Evolutionary conservation across 2,329 filamentous ascomycete species (phyloP), one percentile per base, ranked within the genome.

Genomic region (Hypoxylon sp.): DNA sequence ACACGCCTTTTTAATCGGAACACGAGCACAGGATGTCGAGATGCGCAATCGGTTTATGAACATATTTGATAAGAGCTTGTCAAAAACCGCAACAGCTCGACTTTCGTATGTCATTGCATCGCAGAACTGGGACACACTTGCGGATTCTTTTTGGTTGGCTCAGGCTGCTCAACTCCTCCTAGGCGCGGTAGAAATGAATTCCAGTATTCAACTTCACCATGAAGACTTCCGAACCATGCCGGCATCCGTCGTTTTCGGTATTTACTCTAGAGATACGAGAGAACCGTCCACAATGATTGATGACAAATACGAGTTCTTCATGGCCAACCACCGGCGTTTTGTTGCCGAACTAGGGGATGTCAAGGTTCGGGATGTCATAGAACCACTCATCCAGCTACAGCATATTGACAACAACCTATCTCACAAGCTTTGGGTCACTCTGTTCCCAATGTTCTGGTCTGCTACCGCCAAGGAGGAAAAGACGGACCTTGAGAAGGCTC

Each of bases 31-130:
- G 71, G 95, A 99, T 77, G 92, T 98, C 11, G 92, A 97, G 62
- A 97, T 98, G 93, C 91, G 96, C 46, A 97, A 97, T 74, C 90
- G 95, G 12, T 99, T 99, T 81, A 93, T 99, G 89, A 88, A 88
- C 19, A 97, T 99, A 69, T 97, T 99, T 72, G 95, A 98, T 79
- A 92, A 91, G 79, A 97, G 94, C 76, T 83, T 99, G 70, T 96
- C 94, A n/a, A 92, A 94, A 74, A 93, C 93, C 6, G 95, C 94
- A 0, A 96, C 91, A 74, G 92, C 93, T 62, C 90, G 96, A 37
- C 84, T 99, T 39, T 91, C 91, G 64, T 98, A 97, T 79, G 91
- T 98, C 3, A 87, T 99, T 59, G 90, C 90, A 0, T 91, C 92
- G 23, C 96, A 99, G 77, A 98, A 98, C 73, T 99, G 96, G 96